Conservation (phyloP, 768 basidiomycete genomes). For the Leccinum aurantiacum region DNA sequence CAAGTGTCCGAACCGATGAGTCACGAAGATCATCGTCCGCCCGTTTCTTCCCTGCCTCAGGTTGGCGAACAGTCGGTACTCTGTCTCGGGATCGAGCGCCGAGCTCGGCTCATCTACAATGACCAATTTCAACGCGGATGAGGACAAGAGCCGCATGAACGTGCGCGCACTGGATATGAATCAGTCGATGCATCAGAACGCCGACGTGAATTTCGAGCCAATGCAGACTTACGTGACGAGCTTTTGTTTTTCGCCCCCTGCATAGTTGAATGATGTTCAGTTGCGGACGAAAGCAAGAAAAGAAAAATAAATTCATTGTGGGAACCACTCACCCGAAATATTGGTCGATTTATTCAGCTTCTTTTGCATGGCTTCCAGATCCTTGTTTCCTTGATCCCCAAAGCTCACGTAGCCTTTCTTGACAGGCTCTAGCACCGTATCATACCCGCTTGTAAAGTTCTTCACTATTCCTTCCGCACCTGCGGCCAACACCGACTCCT, state of each 20-base stretch:
- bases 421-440: slow-evolving; percentile 40
- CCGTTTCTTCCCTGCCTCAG: slow-evolving; percentile 30
- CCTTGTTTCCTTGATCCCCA: slow-evolving; percentile 12
- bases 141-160: slow-evolving; percentile 40
- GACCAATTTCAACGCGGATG: slow-evolving; percentile 28
- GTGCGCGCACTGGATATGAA: slow-evolving; percentile 33
- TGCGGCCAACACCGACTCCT: slow-evolving; percentile 31
- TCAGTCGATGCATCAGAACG: background rate
- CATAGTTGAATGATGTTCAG: background rate
- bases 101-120: slow-evolving; percentile 41
- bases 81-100: slow-evolving; percentile 38
- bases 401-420: slow-evolving; percentile 31
- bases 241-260: slow-evolving; percentile 35
- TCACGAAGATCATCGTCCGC: slow-evolving; percentile 42
- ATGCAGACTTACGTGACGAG: slow-evolving; percentile 24
- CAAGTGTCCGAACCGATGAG: slow-evolving; percentile 40
- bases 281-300: no score
- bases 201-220: background rate
- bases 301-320: background rate
- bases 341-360: slow-evolving; percentile 19
- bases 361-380: slow-evolving; percentile 15
- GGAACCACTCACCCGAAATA: slow-evolving; percentile 25
- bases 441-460: slow-evolving; percentile 36
- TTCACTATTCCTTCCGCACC: slow-evolving; percentile 42
- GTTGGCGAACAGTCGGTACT: slow-evolving; percentile 33